Conservation (phyloP, 768 basidiomycete genomes). For the Cytidiella melzeri region DNA sequence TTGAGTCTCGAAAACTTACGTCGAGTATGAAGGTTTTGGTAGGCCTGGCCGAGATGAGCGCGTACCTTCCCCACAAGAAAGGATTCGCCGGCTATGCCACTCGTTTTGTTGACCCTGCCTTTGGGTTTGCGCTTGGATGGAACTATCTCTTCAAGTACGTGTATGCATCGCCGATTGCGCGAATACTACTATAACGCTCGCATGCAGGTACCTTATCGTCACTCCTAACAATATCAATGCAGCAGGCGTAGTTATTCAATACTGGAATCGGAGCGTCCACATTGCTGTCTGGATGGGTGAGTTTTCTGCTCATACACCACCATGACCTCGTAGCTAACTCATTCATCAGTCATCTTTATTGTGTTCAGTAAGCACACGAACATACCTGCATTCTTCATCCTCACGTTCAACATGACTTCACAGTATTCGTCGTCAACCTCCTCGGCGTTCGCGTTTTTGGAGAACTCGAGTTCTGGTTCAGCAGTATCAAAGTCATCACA, state of each 20-base stretch:
- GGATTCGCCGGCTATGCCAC: constrained; percentile 54
- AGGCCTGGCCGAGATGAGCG: constrained; percentile 33
- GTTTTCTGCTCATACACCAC: constrained; percentile 16
- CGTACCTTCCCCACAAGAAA: constrained; percentile 51
- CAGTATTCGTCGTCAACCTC: constrained; percentile 52
- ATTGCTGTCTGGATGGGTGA: constrained; percentile 55
- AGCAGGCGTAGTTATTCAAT: constrained; percentile 38
- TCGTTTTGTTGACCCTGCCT: constrained; percentile 61
- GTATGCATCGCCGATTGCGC: background rate
- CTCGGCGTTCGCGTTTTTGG: constrained; percentile 63
- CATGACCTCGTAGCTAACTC: background rate
- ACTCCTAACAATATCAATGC: constrained; percentile 65
- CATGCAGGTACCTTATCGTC: constrained; percentile 43
- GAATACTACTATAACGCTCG: background rate
- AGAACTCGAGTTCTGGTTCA: constrained; percentile 72
- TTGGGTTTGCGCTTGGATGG: constrained; percentile 62
- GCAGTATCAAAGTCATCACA: constrained; percentile 56
- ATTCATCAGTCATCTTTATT: constrained; percentile 47
- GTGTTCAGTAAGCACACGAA: constrained; percentile 39
- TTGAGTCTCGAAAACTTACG: background rate
- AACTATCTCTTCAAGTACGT: constrained; percentile 54
- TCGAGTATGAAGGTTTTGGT: constrained; percentile 35
- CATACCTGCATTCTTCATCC: background rate
- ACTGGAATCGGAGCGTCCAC: constrained; percentile 30
- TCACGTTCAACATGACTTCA: constrained; percentile 4